Base-by-base conservation (phyloP, 2,329 filamentous ascomycete genomes). In the Talaromyces islandicus region DNA sequence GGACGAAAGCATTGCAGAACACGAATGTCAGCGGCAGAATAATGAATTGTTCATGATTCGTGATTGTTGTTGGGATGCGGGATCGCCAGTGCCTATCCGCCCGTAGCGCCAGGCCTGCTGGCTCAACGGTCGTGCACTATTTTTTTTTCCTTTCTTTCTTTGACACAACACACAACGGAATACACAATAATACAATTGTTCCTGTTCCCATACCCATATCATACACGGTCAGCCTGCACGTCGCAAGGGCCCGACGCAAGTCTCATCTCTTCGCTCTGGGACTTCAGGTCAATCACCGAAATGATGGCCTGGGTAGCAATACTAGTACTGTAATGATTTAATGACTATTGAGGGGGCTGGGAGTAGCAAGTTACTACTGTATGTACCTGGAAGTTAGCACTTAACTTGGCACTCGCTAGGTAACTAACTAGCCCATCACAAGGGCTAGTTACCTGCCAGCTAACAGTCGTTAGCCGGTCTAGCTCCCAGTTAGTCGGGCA, bases 21-120 rank as follows among this genome's bases (percentile, higher is more conserved):
- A n/a, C n/a, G n/a, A 35, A 27, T 6, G 6, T 3, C 25, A 27
- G 6, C 25, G 32, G 32, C 32, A 35, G 12, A 35, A 17, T 48
- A 24, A 54, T 17, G 48, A 32, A 25, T 51, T 55, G 29, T 10
- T 27, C 46, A 43, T 46, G 3, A 27, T 27, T 27, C 25, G 25
- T 27, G 58, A 52, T 52, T 41, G 54, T 52, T 41, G 54, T 54
- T 41, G 27, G 50, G 21, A 27, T 3, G 55, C 50, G 27, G 56
- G 59, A 60, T 60, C 54, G 54, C 29, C 59, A 21, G 7, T 60
- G 59, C 35, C 43, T 56, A 57, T 57, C 58, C 58, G 58, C 58
- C n/a, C 38, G 48, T 54, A 57, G 59, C 54, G 59, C 58, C 30
- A 57, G 46, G 14, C 27, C 35, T 29, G 24, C 38, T 43, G 19